Base-by-base conservation (phyloP, 371 early-diverging fungal species). In the Zancudomyces culisetae region DNA sequence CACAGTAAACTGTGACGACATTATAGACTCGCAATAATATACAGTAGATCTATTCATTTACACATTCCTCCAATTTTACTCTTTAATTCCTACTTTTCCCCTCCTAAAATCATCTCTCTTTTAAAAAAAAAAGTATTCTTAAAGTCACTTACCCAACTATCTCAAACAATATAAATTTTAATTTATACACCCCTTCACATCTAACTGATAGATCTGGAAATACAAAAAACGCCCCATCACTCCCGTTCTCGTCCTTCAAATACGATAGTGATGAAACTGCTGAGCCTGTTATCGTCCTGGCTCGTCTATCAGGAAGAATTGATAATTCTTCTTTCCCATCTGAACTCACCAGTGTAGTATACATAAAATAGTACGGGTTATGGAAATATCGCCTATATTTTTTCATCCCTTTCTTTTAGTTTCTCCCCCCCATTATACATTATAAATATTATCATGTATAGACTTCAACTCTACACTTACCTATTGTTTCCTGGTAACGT, bases 151-250 rank as follows among this genome's bases (percentile, higher is more conserved):
- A 80, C 80, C 79, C 83, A 39, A 82, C 75, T 29, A 87, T 82
- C 62, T 91, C 91, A 69, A 83, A 91, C 23, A 95, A 68, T 24
- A 83, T 81, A 52, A 95, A 79, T 62, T 87, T 89, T 18, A 96
- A 70, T 12, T 90, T 70, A 60, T 87, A 94, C 18, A 70, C 67
- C 22, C 96, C 96, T 57, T 94, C 93, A 66, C 83, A 79, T 29
- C 94, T 70, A 18, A 91, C 87, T 1, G 86, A 85, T 46, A 96
- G 64, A 60, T 96, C 96, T 28, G 90, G 88, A 68, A 94, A 96
- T 29, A 94, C 92, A 72, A 93, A 94, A 65, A 89, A 93, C 1
- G 87, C 91, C 43, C 87, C 94, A 53, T 89, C 87, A n/a, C 74
- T 70, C 53, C 79, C 78, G 56, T 86, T 83, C 23, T 76, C 73